Base-by-base conservation (phyloP, 2,329 filamentous ascomycete genomes). In the Ophiobolus disseminans region DNA sequence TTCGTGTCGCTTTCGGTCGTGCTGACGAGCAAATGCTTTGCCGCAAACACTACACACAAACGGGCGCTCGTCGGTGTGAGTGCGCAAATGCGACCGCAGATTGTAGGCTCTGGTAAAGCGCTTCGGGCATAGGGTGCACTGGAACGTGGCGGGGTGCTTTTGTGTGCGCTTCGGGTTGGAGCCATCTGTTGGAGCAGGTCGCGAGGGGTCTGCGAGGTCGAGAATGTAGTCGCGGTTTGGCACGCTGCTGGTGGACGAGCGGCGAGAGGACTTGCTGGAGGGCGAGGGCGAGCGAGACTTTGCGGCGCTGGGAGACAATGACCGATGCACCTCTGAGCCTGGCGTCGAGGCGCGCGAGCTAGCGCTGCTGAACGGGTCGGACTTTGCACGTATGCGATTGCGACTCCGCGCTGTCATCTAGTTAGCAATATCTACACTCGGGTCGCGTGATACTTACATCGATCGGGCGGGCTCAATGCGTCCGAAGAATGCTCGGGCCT, bases 21-120 rank as follows among this genome's bases (percentile, higher is more conserved):
- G 94, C 69, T 99, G 94, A 20, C 94, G 88, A 5, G 94, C 94
- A 75, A 99, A 99, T 0, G 94, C 94, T 74, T 99, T 99, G 42
- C 91, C 90, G 62, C 94, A 99, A 7, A 97, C 91, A 0, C 90
- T 97, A 69, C 94, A 99, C 2, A 97, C 93, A 66, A 97, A 99
- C 0, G 94, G 94, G 38, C 94, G 85, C 78, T 99, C 94, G 66
- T 99, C 94, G 0, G 94, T 99, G 69, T 99, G 94, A 0, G 94
- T 99, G 37, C 94, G 89, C 50, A 97, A 76, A 76, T 99, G 94
- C 34, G 93, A 97, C 11, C 94, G 89, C 45, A 99, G 78, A 67
- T 99, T 99, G 76, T 99, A 99, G 0, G 94, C 94, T 48, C 94
- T 85, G 0, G 94, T 99, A 69, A 99, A 99, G 13, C 91, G 86